phyloP scores from a whole-genome alignment of 73 alveolate species.

The Uronychia binucleata region DNA sequence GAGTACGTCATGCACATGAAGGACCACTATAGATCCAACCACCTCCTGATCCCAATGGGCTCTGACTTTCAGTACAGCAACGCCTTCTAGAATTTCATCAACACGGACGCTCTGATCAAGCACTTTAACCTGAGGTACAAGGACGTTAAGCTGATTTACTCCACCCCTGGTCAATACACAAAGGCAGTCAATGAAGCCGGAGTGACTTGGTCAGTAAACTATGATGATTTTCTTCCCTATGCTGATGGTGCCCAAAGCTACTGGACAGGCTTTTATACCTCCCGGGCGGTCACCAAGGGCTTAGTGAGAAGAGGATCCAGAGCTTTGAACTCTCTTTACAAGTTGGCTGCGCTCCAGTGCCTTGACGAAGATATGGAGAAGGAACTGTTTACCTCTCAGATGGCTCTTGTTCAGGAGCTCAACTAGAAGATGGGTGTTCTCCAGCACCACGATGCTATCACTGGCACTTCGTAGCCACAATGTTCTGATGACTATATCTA shows the following conservation, averaged over 20 bases:
- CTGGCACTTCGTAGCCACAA: slow-evolving; percentile 75
- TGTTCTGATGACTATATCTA: slow-evolving; percentile 51
- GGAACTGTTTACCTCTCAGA: slow-evolving; percentile 49
- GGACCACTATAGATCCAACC: slow-evolving; percentile 60
- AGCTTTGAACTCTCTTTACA: slow-evolving; percentile 33
- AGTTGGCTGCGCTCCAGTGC: slow-evolving; percentile 26
- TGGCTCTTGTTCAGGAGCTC: slow-evolving; percentile 34
- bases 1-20: slow-evolving; percentile 38
- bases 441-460: slow-evolving; percentile 83
- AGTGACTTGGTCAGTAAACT: slow-evolving; percentile 68
- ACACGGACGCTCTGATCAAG: slow-evolving; percentile 70
- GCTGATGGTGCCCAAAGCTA: slow-evolving; percentile 82
- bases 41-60: slow-evolving; percentile 70
- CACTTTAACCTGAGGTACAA: slow-evolving; percentile 62
- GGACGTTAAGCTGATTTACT: slow-evolving; percentile 81
- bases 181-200: slow-evolving; percentile 69
- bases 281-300: slow-evolving; percentile 93
- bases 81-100: slow-evolving; percentile 58
- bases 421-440: slow-evolving; percentile 15
- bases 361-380: slow-evolving; percentile 44
- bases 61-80: slow-evolving; percentile 63
- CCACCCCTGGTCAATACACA: slow-evolving; percentile 93
- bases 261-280: slow-evolving; percentile 99
- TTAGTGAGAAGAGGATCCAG: slow-evolving; percentile 69
- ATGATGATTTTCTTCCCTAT: slow-evolving; percentile 96